Base-by-base conservation (phyloP, 192 early-diverging fungal species). In the Dimargaris xerosporica region DNA sequence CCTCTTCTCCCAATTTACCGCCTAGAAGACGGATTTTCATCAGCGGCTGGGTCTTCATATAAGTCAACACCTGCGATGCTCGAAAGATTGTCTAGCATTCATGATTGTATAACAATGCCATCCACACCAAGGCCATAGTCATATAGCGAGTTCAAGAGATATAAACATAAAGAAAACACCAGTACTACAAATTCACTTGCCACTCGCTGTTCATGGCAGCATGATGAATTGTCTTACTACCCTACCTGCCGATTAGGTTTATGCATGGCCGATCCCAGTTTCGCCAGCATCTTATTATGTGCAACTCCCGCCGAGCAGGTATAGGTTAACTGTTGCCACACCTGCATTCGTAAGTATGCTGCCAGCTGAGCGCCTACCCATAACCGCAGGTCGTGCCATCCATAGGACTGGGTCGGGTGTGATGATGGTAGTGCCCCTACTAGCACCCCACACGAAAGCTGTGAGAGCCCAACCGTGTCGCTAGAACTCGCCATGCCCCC, bases 251-350 rank as follows among this genome's bases (percentile, higher is more conserved):
- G 82, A 67, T 86, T 80, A 2, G 93, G 93, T 47, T 96, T 96
- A 69, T 96, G 85, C 55, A 86, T 52, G 0, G 80, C 85, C 31
- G 86, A 89, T 52, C 88, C 82, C 6, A 98, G 71, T 67, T 98
- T 98, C 2, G 91, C 86, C 23, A 93, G 69, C 4, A 83, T 81
- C 50, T 87, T 87, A 70, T 91, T 94, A 69, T 91, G 90, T 7
- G 90, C 82, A 28, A 98, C 81, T 10, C 87, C 85, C 65, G 46
- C 29, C 28, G 51, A 55, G 5, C 63, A 70, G 16, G 17, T 42
- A 21, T 30, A 16, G 13, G 5, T 17, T 17, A 59, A 64, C 21
- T 53, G 7, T 9, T 58, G 26, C 25, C 26, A 67, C 21, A 28
- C 28, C 19, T 43, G 11, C 21, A 28, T 13, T 54, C 94, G 80